Evolutionary conservation across 208 protist genomes (phyloP).

Genomic region (Zelonia costaricensis): DNA sequence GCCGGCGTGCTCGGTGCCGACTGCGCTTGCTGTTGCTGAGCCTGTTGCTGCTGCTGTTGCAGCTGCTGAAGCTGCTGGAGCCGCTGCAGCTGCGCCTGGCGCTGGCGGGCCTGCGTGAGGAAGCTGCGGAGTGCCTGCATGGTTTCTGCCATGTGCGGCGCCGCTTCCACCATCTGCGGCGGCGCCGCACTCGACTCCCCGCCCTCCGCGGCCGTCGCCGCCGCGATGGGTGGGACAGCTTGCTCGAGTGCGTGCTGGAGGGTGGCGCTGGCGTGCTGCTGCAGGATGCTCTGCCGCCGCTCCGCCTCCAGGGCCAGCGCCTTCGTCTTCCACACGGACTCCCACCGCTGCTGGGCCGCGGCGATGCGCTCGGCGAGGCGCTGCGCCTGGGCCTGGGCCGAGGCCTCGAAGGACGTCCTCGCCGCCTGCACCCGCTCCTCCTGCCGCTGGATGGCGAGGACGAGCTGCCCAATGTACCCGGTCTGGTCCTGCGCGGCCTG

Average conservation of each 20-base stretch:
- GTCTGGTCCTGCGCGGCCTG: constrained; percentile 39
- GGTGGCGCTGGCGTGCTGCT: constrained; percentile 40
- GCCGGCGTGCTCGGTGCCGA: neutral
- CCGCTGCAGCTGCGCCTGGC: constrained; percentile 14
- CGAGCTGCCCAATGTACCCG: constrained; percentile 48
- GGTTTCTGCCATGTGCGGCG: constrained; percentile 20
- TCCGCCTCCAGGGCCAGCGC: constrained; percentile 40
- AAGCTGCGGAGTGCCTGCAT: constrained; percentile 29
- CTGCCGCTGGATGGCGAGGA: constrained; percentile 55
- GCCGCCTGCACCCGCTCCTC: constrained; percentile 51
- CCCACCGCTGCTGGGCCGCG: constrained; percentile 56
- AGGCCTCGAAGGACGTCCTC: constrained; percentile 52
- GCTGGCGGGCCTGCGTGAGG: constrained; percentile 27
- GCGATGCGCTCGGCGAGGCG: constrained; percentile 55
- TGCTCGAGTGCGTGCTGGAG: constrained; percentile 56
- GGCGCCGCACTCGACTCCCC: neutral
- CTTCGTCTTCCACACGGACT: constrained; percentile 62
- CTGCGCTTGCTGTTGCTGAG: constrained; percentile 6
- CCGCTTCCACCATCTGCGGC: constrained; percentile 15
- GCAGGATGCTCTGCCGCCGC: constrained; percentile 40
- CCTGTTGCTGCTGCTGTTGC: constrained; percentile 16
- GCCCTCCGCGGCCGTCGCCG: constrained; percentile 1
- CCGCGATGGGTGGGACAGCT: constrained; percentile 14
- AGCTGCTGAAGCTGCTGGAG: constrained; percentile 10
- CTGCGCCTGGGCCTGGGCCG: constrained; percentile 43